Percentiles rank a stretch among this genome's conserved stretches.
These are phyloP conservation scores for Colletotrichum melonis DNA, from an alignment of 2,329 filamentous ascomycete genomes.

Conservation along the genomic window DNA sequence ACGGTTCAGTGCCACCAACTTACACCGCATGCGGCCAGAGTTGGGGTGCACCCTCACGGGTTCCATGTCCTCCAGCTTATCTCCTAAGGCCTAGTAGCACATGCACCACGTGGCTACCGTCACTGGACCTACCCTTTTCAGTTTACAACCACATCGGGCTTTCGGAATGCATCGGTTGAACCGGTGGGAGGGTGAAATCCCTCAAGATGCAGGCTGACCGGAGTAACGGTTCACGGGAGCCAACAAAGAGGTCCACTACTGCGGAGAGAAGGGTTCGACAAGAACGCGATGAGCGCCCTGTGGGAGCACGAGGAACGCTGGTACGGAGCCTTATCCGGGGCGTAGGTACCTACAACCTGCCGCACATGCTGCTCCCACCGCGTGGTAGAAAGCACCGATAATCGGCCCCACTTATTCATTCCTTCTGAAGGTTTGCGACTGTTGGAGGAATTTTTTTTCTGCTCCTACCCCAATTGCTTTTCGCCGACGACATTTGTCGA, in stretches of 20 bases:
- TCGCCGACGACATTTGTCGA: conserved; percentile 10
- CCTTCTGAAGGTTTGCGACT: conserved; percentile 3
- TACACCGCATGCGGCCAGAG: not conserved
- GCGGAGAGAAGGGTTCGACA: not conserved
- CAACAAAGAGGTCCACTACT: conserved; percentile 1
- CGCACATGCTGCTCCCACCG: not conserved
- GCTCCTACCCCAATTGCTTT: not conserved
- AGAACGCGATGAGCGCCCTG: not conserved
- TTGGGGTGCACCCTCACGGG: not conserved
- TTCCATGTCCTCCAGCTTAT: not conserved
- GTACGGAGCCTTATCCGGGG: conserved; percentile 21
- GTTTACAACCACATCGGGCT: not conserved
- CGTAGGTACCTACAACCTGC: not conserved
- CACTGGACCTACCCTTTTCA: conserved; percentile 5
- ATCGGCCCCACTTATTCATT: conserved; percentile 18
- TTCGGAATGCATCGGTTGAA: conserved; percentile 27
- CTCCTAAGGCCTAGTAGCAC: conserved; percentile 5
- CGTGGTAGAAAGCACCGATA: conserved; percentile 11
- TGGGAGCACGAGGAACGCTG: not conserved
- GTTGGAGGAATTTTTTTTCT: conserved; percentile 19
- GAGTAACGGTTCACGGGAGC: not conserved
- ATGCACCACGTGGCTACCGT: conserved; percentile 27
- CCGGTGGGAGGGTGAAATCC: not conserved
- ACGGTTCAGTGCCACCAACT: not conserved
- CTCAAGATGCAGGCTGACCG: not conserved